Evolutionary conservation across 768 basidiomycete species (phyloP), one percentile per base, ranked within the genome.

Genomic region (Crucibulum laeve): DNA sequence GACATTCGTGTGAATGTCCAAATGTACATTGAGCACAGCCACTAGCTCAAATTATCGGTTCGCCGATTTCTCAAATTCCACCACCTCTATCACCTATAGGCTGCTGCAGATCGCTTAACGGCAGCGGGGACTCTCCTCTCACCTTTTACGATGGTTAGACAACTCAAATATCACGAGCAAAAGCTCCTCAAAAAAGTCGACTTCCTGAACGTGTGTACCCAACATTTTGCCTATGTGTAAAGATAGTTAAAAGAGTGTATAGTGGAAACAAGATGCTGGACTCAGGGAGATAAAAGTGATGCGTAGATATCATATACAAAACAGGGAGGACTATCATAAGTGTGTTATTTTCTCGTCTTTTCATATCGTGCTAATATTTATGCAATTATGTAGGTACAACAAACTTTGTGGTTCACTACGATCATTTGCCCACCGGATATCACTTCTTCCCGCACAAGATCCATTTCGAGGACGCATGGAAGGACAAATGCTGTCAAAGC

Each of bases 231-330:
- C 18, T 19, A 24, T 30, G 4, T 32, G 32, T 21, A 23, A 23
- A 18, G 19, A 30, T 36, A 23, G 38, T 40, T 61, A 41, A 49
- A 42, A 13, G 25, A 24, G 24, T 32, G 7, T 26, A 13, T 63
- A 95, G 91, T 98, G 95, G 95, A 98, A 92, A 67, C 86, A 92
- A 68, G 94, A 98, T 80, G 83, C 86, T 11, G 85, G 83, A 60
- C 67, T 84, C 13, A 82, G 94, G 32, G 96, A 98, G 73, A 80
- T 90, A 65, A 91, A 86, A 62, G 87, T 98, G 43, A 87, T 98
- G 81, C 81, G 95, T 15, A 70, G 93, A 45, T 99, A 97, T 63
- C 96, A 98, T 65, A 78, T 99, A 49, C 94, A 97, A 57, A 77
- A 93, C 65, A 69, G 94, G 54, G 92, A 95, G 49, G 92, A 95